phyloP scores from a whole-genome alignment of 805 yeast species.

The Wickerhamomyces bovis region DNA sequence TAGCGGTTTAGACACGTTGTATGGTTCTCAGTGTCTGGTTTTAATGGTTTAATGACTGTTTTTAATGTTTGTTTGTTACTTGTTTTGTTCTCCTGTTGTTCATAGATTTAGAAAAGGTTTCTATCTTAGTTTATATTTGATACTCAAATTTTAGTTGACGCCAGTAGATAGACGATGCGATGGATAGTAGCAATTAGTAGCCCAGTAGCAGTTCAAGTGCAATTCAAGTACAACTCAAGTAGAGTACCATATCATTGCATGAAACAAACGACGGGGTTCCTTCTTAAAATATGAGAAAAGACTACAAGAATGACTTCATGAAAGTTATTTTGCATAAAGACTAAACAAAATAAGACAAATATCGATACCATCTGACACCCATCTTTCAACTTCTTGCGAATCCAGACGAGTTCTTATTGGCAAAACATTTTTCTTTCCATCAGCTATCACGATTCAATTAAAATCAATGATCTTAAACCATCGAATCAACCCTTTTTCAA shows the following conservation, averaged over 20 bases:
- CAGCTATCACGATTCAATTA: constrained; percentile 19
- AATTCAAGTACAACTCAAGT: no score
- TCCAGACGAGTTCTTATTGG: constrained; percentile 25
- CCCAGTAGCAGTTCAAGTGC: no score
- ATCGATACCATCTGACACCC: constrained; percentile 28
- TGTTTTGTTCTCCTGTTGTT: not conserved
- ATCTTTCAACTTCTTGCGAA: constrained; percentile 21
- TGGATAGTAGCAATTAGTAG: no score
- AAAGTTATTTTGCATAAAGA: not conserved
- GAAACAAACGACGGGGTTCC: no score
- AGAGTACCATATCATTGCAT: no score
- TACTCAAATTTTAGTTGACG: no score
- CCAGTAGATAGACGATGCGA: no score
- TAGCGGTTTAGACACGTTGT: not conserved
- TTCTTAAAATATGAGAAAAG: no score
- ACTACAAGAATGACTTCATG: not conserved
- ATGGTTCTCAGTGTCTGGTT: not conserved
- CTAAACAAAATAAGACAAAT: constrained; percentile 4
- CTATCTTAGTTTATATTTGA: no score
- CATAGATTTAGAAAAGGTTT: not conserved
- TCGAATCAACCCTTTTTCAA: not conserved
- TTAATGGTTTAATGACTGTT: not conserved
- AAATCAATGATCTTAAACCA: constrained; percentile 3
- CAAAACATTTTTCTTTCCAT: constrained; percentile 17
- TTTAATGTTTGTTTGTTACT: not conserved